Base-by-base conservation (phyloP, 2,329 filamentous ascomycete species). In the Pseudogymnoascus sp. region DNA sequence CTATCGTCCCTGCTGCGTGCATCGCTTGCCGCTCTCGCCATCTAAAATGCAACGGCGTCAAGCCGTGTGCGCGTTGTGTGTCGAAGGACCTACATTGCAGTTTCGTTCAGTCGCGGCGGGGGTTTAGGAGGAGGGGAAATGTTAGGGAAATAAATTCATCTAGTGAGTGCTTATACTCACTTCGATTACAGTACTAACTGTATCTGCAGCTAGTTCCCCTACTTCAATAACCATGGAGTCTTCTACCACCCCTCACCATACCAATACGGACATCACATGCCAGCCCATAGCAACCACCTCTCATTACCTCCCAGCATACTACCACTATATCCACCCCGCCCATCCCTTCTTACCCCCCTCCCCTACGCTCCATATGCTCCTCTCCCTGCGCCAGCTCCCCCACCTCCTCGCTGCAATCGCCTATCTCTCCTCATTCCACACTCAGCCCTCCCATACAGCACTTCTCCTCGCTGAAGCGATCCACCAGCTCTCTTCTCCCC, bases 61-160 rank as follows among this genome's bases (percentile, higher is more conserved):
- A 75, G 33, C 88, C 89, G 10, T 92, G 89, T 74, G 80, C 82
- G 55, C 84, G 89, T 61, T 92, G 89, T 73, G 75, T 76, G 21
- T 74, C 77, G 59, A 80, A 81, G 58, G 80, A 81, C 62, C 75
- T 79, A 15, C 79, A 86, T 58, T 93, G 89, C 72, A 76, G 85
- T 69, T 92, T 90, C 71, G 83, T 90, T 58, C 85, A 87, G 48
- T 91, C 88, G 39, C 85, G 88, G 45, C 83, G 89, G 64, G 89
- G 89, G 31, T 90, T 89, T 76, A 90, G 88, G 73, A 52, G 27
- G 9, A 52, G 45, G 45, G 25, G 25, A n/a, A 52, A n/a, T 4
- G 13, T 15, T 52, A 52, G 45, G 18, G 45, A 15, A 15, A 9
- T 31, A 15, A 52, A 52, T 52, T 18, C 27, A n/a, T n/a, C 45